Conservation (phyloP, 1,284 basidiomycete genomes). For the Apiotrichum brassicae region DNA sequence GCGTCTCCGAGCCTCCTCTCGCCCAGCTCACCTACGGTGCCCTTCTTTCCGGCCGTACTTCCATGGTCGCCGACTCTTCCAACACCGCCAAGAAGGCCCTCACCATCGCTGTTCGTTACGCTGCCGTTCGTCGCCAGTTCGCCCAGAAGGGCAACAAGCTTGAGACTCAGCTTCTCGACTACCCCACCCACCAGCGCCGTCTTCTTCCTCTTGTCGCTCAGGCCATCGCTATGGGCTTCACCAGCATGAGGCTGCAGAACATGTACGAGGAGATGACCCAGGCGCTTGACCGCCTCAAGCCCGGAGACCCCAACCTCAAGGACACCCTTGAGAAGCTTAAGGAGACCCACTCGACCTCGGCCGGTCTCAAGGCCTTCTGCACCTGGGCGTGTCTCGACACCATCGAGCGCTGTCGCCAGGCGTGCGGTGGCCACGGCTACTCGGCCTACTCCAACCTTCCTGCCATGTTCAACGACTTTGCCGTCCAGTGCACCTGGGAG, state of each 20-base stretch:
- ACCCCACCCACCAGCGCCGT: conserved; percentile 57
- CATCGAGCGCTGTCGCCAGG: conserved; percentile 54
- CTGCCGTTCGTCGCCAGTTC: conserved; percentile 54
- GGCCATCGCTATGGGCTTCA: conserved; percentile 55
- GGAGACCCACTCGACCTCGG: conserved; percentile 55
- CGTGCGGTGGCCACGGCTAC: conserved; percentile 56
- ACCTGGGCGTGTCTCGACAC: conserved; percentile 55
- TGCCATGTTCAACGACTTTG: conserved; percentile 53
- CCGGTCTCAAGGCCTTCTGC: conserved; percentile 57
- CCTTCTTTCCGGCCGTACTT: conserved; percentile 52
- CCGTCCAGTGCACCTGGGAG: conserved; percentile 55
- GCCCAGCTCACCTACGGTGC: conserved; percentile 57
- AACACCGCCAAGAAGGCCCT: conserved; percentile 54
- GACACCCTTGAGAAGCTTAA: conserved; percentile 52
- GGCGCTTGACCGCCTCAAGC: conserved; percentile 52
- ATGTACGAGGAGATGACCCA: conserved; percentile 50
- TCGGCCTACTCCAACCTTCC: conserved; percentile 54
- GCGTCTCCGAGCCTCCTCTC: conserved; percentile 49
- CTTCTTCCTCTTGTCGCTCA: conserved; percentile 54
- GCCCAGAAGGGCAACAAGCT: conserved; percentile 46
- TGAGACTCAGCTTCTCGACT: conserved; percentile 55
- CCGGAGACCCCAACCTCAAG: conserved; percentile 45
- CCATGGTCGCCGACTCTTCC: conserved; percentile 54
- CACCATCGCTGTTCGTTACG: conserved; percentile 55
- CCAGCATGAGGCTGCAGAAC: conserved; percentile 47